Conservation (phyloP, 306 rosid genomes). For the Inga laurina region DNA sequence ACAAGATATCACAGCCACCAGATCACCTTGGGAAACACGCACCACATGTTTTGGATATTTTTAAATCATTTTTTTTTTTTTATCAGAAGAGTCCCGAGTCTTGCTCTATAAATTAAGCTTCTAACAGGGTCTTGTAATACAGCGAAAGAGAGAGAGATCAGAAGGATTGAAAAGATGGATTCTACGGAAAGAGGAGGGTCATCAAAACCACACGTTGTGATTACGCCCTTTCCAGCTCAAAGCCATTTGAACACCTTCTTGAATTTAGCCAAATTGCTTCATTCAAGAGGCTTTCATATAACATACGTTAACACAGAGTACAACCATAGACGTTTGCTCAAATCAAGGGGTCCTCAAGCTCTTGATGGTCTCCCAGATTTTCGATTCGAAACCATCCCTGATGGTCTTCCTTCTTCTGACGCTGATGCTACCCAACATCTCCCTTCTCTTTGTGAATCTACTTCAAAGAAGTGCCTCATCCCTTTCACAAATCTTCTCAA, state of each 20-base stretch:
- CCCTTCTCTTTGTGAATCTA: constrained; percentile 11
- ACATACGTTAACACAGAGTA: constrained; percentile 10
- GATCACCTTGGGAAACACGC: too few species aligned
- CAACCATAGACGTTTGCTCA: not conserved
- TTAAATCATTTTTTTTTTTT: too few species aligned
- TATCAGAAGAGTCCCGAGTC: too few species aligned
- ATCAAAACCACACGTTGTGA: not conserved
- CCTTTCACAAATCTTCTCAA: constrained; percentile 4
- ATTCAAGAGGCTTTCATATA: not conserved
- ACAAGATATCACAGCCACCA: too few species aligned
- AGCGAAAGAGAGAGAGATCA: not conserved
- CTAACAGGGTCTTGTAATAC: not conserved
- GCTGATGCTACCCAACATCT: constrained; percentile 3
- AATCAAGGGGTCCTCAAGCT: not conserved
- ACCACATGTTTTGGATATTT: too few species aligned
- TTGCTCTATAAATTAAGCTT: not conserved
- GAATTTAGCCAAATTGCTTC: not conserved
- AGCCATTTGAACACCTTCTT: not conserved
- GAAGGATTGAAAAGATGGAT: not conserved
- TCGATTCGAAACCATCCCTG: not conserved
- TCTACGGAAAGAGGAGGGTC: not conserved
- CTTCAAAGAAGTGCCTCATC: not conserved
- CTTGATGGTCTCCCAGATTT: not conserved
- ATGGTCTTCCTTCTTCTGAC: not conserved
- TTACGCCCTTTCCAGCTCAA: not conserved